Evolutionary conservation across 768 basidiomycete species (phyloP).

Genomic region (Phylloporus rhodoxanthus): DNA sequence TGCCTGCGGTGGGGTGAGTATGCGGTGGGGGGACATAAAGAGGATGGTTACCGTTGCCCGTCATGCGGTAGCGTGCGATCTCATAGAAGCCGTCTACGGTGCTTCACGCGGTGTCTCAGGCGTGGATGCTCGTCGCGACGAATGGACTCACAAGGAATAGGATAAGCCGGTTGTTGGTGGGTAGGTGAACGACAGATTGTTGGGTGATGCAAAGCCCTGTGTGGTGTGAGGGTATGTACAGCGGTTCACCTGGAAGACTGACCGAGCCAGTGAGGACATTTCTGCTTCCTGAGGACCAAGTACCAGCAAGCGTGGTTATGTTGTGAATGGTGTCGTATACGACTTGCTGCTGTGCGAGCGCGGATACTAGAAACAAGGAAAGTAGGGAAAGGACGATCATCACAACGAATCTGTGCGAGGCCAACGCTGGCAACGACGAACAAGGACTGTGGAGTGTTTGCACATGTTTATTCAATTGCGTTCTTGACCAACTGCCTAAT

Average conservation of each 20-base stretch:
- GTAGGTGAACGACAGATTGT: constrained; percentile 76
- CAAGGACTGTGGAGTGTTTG: constrained; percentile 26
- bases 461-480: constrained; percentile 15
- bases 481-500: constrained; percentile 3
- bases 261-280: constrained; percentile 79
- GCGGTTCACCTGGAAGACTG: constrained; percentile 31
- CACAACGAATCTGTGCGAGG: background rate
- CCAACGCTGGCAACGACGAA: constrained; percentile 28
- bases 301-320: constrained; percentile 64
- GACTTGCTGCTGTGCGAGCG: constrained; percentile 33
- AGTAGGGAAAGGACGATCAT: constrained; percentile 26
- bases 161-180: constrained; percentile 83
- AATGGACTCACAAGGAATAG: constrained; percentile 71
- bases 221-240: background rate
- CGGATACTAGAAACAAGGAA: constrained; percentile 24
- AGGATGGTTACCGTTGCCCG: constrained; percentile 60
- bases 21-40: background rate
- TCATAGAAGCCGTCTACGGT: constrained; percentile 77
- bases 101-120: constrained; percentile 34
- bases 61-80: constrained; percentile 85
- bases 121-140: background rate
- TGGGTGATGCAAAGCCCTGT: constrained; percentile 82
- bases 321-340: constrained; percentile 50
- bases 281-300: constrained; percentile 80
- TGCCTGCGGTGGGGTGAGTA: constrained; percentile 40